Base-by-base conservation (phyloP, 164 flowering plant genomes). In the Liriodendron chinense region DNA sequence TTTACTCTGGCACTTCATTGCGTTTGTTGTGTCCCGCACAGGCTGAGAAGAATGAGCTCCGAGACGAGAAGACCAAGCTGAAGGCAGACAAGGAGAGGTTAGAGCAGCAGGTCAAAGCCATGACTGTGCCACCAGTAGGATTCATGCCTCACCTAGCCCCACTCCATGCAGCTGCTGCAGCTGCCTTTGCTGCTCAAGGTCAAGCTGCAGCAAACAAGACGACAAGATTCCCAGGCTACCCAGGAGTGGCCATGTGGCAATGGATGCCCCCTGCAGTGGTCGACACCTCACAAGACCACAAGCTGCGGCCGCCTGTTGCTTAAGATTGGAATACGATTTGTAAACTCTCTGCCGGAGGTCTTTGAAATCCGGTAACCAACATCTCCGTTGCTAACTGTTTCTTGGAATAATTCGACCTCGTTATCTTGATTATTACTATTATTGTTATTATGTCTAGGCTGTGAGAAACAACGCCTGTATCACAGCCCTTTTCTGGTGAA, bases 231-330 rank as follows among this genome's bases (percentile, higher is more conserved):
- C 67, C 87, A 47, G 86, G 91, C 16, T 87, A 85, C 72, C 94
- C 94, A 20, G 91, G 89, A 50, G 71, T 86, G 68, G 79, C 94
- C 16, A 87, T 90, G 94, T 89, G 90, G 94, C 92, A 87, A 72
- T 89, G 88, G 78, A 82, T 89, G 88, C 90, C 92, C 9, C 88
- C 88, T 66, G 84, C 92, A 49, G 79, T 84, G 6, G 85, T 85
- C 63, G 94, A 90, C 81, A 87, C 92, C 65, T 90, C 94, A 22
- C 90, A 87, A 79, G 91, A 90, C 76, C 91, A 87, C 72, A 82
- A 83, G 28, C 86, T 89, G 65, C 89, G 86, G 48, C 89, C 92
- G 6, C 94, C 94, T 9, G 94, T 84, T 80, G 94, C 94, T 48
- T 90, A 74, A 63, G 26, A 24, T 24, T 3, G 65, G 26, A n/a